Percentiles rank a stretch among this genome's conserved stretches.
Conservation (phyloP, 805 yeast species). For the Teunomyces stri region DNA sequence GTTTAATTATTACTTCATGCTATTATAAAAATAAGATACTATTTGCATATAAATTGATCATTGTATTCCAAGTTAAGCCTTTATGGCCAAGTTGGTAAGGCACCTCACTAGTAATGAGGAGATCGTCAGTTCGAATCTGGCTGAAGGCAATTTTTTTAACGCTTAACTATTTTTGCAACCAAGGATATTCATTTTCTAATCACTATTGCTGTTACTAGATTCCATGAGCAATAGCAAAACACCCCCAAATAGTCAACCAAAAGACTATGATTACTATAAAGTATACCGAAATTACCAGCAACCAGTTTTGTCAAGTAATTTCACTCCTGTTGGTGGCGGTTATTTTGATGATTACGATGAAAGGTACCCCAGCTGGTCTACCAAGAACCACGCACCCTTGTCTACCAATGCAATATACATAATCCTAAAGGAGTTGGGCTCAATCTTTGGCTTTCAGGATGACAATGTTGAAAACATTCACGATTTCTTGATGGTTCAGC, state of each 20-base stretch:
- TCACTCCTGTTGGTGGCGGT: not conserved
- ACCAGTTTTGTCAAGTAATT: constrained; percentile 3
- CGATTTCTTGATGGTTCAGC: constrained; percentile 73
- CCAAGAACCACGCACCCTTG: constrained; percentile 12
- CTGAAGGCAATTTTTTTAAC: constrained; percentile 11
- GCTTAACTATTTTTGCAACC: constrained; percentile 1
- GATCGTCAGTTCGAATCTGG: constrained; percentile 16
- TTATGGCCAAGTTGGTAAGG: constrained; percentile 16
- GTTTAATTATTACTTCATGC: not conserved
- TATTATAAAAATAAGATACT: not conserved
- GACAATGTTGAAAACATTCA: constrained; percentile 77
- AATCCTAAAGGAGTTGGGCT: constrained; percentile 58
- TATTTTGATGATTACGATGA: not conserved
- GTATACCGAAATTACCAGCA: constrained; percentile 5
- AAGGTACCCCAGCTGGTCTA: constrained; percentile 10
- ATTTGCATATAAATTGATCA: not conserved
- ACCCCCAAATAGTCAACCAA: not conserved
- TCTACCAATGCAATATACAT: constrained; percentile 51
- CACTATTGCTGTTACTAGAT: not conserved
- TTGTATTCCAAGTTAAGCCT: constrained; percentile 4
- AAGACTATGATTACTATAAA: constrained; percentile 3
- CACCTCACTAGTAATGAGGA: constrained; percentile 16
- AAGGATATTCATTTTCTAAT: not conserved
- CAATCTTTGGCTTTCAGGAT: constrained; percentile 78
- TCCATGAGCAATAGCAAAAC: not conserved